Conservation (phyloP, 2,329 filamentous ascomycete species). For the Venturia carpophila region DNA sequence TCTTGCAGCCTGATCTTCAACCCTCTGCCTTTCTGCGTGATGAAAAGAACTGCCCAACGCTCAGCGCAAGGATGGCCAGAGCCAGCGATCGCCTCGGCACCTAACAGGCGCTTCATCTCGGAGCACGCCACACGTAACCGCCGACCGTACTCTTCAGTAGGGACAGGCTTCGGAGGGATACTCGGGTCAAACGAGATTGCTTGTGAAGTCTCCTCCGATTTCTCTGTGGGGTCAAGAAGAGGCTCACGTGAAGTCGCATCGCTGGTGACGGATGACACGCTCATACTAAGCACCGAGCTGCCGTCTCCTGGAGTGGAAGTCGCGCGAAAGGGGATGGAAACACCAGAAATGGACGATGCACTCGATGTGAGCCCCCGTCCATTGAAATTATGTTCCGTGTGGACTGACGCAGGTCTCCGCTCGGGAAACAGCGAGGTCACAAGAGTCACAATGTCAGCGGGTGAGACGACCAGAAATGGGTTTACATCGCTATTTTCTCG, state of each 20-base stretch:
- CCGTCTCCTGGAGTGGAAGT: constrained; percentile 52
- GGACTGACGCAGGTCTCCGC: constrained; percentile 53
- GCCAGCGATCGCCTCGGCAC: constrained; percentile 56
- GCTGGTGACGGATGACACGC: constrained; percentile 63
- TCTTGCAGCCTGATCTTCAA: constrained; percentile 67
- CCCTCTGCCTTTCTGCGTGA: constrained; percentile 62
- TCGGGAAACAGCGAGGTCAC: constrained; percentile 80
- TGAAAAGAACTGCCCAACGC: constrained; percentile 73
- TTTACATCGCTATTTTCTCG: constrained; percentile 71
- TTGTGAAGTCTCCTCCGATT: constrained; percentile 22
- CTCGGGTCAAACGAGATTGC: constrained; percentile 22
- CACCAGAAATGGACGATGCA: constrained; percentile 42
- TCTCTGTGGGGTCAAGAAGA: constrained; percentile 42
- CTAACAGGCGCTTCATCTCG: constrained; percentile 61
- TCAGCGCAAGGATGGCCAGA: constrained; percentile 73
- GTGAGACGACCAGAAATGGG: constrained; percentile 71
- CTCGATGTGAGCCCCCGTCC: constrained; percentile 39
- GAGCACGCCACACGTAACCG: constrained; percentile 60
- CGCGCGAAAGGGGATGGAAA: constrained; percentile 44
- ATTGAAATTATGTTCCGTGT: constrained; percentile 40
- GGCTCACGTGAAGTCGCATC: constrained; percentile 62
- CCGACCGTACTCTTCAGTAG: constrained; percentile 35
- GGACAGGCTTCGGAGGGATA: constrained; percentile 19
- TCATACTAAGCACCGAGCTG: constrained; percentile 63
- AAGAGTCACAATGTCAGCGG: constrained; percentile 70